A percentile compares a stretch with the other conserved stretches of the same genome.
Evolutionary conservation across 2,329 filamentous ascomycete genomes (phyloP).

Genomic region (Hypoxylon sp.): DNA sequence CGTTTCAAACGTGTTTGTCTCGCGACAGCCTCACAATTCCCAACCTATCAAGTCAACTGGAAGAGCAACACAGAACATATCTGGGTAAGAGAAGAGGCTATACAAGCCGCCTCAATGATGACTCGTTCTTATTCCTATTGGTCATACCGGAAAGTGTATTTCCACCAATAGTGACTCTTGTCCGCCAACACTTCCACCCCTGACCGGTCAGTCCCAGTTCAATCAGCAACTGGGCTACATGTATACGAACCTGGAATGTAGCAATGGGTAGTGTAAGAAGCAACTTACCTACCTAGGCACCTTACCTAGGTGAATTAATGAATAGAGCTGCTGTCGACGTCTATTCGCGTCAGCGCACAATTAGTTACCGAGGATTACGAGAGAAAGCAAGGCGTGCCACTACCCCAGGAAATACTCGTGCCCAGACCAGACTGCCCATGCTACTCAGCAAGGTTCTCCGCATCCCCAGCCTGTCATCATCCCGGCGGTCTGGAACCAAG

Average conservation of each 20-base stretch:
- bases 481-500: constrained; percentile 27
- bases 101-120: too few species aligned
- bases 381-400: background rate
- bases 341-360: background rate
- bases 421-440: constrained; percentile 19
- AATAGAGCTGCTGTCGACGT: background rate
- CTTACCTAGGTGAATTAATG: background rate
- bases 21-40: background rate
- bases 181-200: background rate
- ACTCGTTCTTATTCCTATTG: background rate
- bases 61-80: too few species aligned
- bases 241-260: too few species aligned
- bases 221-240: background rate
- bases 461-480: constrained; percentile 22
- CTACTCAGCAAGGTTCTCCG: constrained; percentile 30
- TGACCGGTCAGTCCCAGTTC: too few species aligned
- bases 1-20: background rate
- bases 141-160: constrained; percentile 14
- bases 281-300: background rate
- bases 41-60: too few species aligned
- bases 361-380: background rate
- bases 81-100: too few species aligned
- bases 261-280: background rate
- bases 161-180: constrained; percentile 22
- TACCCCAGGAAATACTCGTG: constrained; percentile 11